Conservation (phyloP, 768 basidiomycete genomes). For the Phanerodontia chrysosporium region DNA sequence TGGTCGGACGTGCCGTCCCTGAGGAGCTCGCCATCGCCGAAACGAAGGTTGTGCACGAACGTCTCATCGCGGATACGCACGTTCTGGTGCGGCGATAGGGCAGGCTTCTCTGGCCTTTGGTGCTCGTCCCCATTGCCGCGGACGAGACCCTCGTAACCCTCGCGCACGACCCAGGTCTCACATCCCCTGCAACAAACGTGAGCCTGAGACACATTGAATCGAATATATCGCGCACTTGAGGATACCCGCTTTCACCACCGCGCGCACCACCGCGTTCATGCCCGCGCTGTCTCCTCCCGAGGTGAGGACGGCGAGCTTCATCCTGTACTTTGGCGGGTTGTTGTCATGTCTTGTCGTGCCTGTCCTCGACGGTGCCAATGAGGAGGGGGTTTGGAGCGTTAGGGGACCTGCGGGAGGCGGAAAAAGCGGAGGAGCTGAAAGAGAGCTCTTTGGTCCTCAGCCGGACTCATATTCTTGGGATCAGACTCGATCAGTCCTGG, state of each 20-base stretch:
- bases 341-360: not conserved
- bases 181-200: constrained; percentile 64
- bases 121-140: constrained; percentile 66
- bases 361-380: not conserved
- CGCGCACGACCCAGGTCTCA: constrained; percentile 93
- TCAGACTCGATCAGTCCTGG: not conserved
- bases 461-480: not conserved
- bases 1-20: constrained; percentile 81
- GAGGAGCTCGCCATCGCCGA: constrained; percentile 74
- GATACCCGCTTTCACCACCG: constrained; percentile 90
- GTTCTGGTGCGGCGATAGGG: constrained; percentile 19
- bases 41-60: constrained; percentile 72
- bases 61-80: constrained; percentile 25
- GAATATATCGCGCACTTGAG: constrained; percentile 54
- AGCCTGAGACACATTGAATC: not conserved
- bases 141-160: constrained; percentile 98
- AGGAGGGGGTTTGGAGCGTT: not conserved
- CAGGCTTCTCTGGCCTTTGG: constrained; percentile 21
- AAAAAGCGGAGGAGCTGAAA: not conserved
- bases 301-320: constrained; percentile 94
- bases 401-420: not conserved
- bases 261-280: constrained; percentile 93
- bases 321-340: constrained; percentile 24
- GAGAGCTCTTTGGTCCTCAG: constrained; percentile 1
- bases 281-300: constrained; percentile 98